Conservation (phyloP, 192 early-diverging fungal species). For the Spinellus fusiger region DNA sequence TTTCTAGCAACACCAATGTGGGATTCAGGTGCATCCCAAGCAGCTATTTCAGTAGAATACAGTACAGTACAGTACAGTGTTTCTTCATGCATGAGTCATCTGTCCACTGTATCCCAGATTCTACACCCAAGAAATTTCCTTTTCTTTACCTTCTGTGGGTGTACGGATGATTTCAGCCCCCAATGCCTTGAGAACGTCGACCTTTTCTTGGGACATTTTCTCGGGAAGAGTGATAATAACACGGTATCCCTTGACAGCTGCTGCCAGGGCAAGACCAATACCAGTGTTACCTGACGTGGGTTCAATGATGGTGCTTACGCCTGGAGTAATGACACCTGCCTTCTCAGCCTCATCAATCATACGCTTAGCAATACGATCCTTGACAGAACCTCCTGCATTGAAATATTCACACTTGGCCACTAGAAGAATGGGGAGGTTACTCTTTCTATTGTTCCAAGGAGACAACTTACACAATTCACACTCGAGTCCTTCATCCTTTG, state of each 20-base stretch:
- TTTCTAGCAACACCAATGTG: slow-evolving; percentile 96
- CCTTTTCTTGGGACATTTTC: slow-evolving; percentile 99
- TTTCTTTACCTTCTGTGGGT: slow-evolving; percentile 71
- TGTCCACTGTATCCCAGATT: not conserved
- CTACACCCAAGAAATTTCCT: not conserved
- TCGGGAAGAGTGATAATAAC: slow-evolving; percentile 98
- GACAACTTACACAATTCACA: slow-evolving; percentile 78
- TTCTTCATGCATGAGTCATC: not conserved
- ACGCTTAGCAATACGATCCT: slow-evolving; percentile 93
- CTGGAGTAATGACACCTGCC: slow-evolving; percentile 86
- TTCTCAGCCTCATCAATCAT: slow-evolving; percentile 96
- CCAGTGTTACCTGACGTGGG: slow-evolving; percentile 99
- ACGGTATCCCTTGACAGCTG: slow-evolving; percentile 98
- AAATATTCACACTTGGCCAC: slow-evolving; percentile 98
- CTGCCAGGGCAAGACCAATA: slow-evolving; percentile 94
- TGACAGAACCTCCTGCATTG: slow-evolving; percentile 98
- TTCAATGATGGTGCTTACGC: slow-evolving; percentile 90
- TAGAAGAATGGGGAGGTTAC: slow-evolving; percentile 4
- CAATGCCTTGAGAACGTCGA: slow-evolving; percentile 94
- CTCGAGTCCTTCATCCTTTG: slow-evolving; percentile 81
- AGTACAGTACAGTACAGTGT: not conserved
- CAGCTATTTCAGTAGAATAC: slow-evolving; percentile 44
- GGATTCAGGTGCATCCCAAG: slow-evolving; percentile 97
- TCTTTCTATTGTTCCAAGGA: slow-evolving; percentile 21
- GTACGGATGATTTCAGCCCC: slow-evolving; percentile 98